Conservation (phyloP, 2,329 filamentous ascomycete species). For the Phialophora macrospora region DNA sequence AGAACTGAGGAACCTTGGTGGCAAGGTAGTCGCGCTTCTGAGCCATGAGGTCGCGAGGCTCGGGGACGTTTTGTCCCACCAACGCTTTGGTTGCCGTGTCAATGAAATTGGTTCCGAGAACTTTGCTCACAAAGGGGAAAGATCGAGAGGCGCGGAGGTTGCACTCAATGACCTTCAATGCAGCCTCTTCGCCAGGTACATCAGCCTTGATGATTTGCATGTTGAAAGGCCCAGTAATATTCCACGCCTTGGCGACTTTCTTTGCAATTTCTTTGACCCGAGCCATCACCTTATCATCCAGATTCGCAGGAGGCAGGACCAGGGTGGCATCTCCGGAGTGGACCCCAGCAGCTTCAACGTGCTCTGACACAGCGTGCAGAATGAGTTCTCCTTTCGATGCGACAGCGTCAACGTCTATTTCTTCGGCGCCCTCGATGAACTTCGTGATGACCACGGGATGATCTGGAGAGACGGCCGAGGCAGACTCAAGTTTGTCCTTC, state of each 20-base stretch:
- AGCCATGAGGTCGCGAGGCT: conserved; percentile 85
- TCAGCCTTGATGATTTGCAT: conserved; percentile 99
- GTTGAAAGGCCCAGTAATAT: conserved; percentile 97
- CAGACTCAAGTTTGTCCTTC: conserved; percentile 91
- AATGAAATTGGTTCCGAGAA: conserved; percentile 95
- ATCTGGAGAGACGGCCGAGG: conserved; percentile 87
- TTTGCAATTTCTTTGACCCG: conserved; percentile 93
- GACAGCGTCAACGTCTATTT: conserved; percentile 96
- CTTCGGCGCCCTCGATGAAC: conserved; percentile 94
- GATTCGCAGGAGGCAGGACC: conserved; percentile 81
- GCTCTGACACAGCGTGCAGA: conserved; percentile 90
- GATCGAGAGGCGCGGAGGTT: conserved; percentile 96
- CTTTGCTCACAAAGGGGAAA: conserved; percentile 98
- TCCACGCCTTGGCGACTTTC: conserved; percentile 97
- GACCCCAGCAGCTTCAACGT: conserved; percentile 95
- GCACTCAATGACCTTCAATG: conserved; percentile 96
- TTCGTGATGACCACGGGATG: conserved; percentile 98
- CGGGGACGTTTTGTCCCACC: conserved; percentile 80
- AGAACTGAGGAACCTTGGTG: conserved; percentile 98
- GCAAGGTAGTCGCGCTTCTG: conserved; percentile 89
- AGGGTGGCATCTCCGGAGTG: conserved; percentile 97
- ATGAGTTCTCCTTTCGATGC: conserved; percentile 84
- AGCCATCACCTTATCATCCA: conserved; percentile 76
- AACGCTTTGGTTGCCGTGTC: conserved; percentile 93
- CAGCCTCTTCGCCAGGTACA: conserved; percentile 65